Percentiles rank a stretch among this genome's conserved stretches.
Conservation (phyloP, 2,329 filamentous ascomycete species). For the Blastomyces silverae region DNA sequence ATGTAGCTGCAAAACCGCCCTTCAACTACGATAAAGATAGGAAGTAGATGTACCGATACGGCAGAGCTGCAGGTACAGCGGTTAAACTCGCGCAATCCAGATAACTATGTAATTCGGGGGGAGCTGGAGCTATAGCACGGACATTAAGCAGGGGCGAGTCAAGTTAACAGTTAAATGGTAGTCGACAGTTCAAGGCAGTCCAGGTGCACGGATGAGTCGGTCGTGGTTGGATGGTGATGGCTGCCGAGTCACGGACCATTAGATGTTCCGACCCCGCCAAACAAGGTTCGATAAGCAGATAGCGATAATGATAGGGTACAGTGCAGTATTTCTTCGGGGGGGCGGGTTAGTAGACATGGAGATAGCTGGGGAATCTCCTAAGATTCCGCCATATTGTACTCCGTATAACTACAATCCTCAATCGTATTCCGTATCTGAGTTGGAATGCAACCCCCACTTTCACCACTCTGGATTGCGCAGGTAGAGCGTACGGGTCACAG, state of each 20-base stretch:
- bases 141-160: conserved; percentile 1
- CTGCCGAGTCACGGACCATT: conserved; percentile 2
- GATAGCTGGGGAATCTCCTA: too few species aligned
- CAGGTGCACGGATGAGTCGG: not conserved
- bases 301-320: too few species aligned
- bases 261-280: conserved; percentile 16
- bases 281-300: not conserved
- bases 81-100: not conserved
- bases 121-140: not conserved
- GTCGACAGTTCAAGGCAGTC: not conserved
- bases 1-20: conserved; percentile 3
- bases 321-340: too few species aligned
- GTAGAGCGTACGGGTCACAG: too few species aligned
- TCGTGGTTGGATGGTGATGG: conserved; percentile 5
- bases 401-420: too few species aligned
- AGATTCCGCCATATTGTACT: too few species aligned
- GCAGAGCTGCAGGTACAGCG: not conserved
- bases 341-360: too few species aligned
- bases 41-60: conserved; percentile 1
- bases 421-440: not conserved
- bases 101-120: not conserved
- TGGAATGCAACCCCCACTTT: not conserved
- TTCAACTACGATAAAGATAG: not conserved
- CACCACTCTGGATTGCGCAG: too few species aligned
- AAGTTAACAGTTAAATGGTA: not conserved